Base-by-base conservation (phyloP, 805 yeast species). In the Hermanozyma aechmeae region DNA sequence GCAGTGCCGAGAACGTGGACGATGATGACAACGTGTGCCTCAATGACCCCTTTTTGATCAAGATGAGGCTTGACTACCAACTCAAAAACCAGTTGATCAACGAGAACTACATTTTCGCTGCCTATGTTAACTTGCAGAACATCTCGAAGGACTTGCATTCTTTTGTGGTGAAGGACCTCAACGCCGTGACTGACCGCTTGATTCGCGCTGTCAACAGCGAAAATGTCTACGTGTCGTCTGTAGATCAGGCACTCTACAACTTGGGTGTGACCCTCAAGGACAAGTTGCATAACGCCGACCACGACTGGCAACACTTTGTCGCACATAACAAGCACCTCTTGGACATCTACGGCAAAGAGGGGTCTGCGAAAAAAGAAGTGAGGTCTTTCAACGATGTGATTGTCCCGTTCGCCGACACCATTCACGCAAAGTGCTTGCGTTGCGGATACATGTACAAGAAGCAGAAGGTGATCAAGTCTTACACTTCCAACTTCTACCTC, bases 1-100 rank as follows among this genome's bases (percentile, higher is more conserved):
- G 43, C 39, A 37, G 24, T 10, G 38, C 30, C 10, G 55, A 45
- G 13, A 42, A 42, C 7, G 51, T 37, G 2, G 51, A 40, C 10
- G 49, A 46, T 16, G 56, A 49, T 13, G 56, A 52, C 26, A 34
- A 33, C 5, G 46, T 45, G 11, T 51, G 48, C 7, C 28, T 50
- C 29, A 61, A 56, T 30, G 69, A 62, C 37, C 69, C 69, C 2
- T 62, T 62, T 34, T 52, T 62, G 29, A 34, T 58, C 23, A 62
- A 61, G 34, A 44, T 62, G 28, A 46, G 46, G 29, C 49, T 62
- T 6, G 66, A 62, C 37, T 54, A 55, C 32, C 67, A 58, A 38
- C 29, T 62, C 19, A 61, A 61, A 40, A 52, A 53, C 30, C 68
- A 61, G 39, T 43, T 62, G 32, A 43, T 62, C 11, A 53, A 54